Evolutionary conservation across 768 basidiomycete genomes (phyloP).

Genomic region (Tricholoma hemisulphureum): DNA sequence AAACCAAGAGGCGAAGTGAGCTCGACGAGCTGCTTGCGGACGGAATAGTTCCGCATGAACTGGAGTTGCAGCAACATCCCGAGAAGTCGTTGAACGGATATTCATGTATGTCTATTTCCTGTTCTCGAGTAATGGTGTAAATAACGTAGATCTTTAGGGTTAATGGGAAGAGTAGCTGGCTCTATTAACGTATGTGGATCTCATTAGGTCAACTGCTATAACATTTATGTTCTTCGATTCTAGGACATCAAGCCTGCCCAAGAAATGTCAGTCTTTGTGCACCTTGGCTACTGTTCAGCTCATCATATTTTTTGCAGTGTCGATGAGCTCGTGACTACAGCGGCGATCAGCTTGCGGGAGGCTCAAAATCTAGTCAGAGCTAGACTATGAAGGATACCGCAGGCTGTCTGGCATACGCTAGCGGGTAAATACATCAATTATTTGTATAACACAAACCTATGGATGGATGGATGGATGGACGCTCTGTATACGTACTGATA

Average conservation of each 20-base stretch:
- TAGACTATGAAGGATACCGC: conserved; percentile 45
- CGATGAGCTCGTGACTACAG: conserved; percentile 76
- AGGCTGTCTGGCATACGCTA: not conserved
- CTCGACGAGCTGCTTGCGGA: conserved; percentile 54
- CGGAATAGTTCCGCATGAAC: conserved; percentile 75
- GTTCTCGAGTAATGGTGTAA: not conserved
- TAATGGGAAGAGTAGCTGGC: conserved; percentile 79
- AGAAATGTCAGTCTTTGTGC: conserved; percentile 59
- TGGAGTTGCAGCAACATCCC: conserved; percentile 67
- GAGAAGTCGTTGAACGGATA: conserved; percentile 60
- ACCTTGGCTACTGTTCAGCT: not conserved
- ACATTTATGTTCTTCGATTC: conserved; percentile 4
- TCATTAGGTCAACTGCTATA: not conserved
- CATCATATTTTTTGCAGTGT: conserved; percentile 47
- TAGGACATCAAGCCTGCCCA: conserved; percentile 83
- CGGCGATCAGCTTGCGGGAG: conserved; percentile 52
- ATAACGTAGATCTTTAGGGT: conserved; percentile 41
- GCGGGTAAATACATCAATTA: not conserved
- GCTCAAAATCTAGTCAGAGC: conserved; percentile 48
- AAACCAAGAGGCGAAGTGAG: conserved; percentile 58
- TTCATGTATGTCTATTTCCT: conserved; percentile 45
- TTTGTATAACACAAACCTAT: not conserved
- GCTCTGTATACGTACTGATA: no score
- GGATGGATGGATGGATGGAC: not conserved
- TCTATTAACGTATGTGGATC: conserved; percentile 52